Evolutionary conservation across 495 filamentous ascomycete species (phyloP), one percentile per base, ranked within the genome.

Genomic region (Symbiotaphrina buchneri): DNA sequence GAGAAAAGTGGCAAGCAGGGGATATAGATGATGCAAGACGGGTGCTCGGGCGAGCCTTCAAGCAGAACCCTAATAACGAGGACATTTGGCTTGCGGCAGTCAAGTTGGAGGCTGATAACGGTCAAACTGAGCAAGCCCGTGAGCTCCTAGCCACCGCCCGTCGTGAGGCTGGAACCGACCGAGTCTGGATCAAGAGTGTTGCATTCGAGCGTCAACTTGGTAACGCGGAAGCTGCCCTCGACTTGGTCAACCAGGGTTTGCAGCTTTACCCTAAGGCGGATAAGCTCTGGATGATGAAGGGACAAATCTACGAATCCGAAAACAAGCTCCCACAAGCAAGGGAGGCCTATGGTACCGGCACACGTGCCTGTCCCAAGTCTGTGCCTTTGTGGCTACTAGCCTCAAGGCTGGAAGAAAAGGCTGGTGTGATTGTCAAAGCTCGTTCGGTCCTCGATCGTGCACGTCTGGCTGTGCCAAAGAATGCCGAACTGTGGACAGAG

Each of bases 271-370:
- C 90, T 7, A 66, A 68, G 28, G 66, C 74, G 1, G 69, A 79
- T 32, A 94, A 94, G 47, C 64, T 99, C 7, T 92, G 82, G 73
- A 93, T 93, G 79, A 80, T 92, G 58, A 99, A 95, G 53, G 87
- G 90, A 3, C 87, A 99, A 41, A 80, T 95, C 37, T 99, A 95
- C 61, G 77, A 92, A 41, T 55, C 65, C 10, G 63, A 77, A 31
- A 64, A 58, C 37, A 77, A 77, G 45, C 54, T 77, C 22, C 71
- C 78, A 0, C 75, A 90, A 46, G 87, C 90, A 3, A 68, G 84
- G 28, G 82, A 99, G 46, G 84, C 90, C 1, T 95, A 87, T 52
- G 68, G 66, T 38, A 76, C 77, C 21, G 87, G 90, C 25, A 90
- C 81, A 2, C 74, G 83, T 28, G 83, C 80, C 10, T 83, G 79